Evolutionary conservation across 176 grass and related monocot genomes (phyloP).

Genomic region (Aegilops tauschii): DNA sequence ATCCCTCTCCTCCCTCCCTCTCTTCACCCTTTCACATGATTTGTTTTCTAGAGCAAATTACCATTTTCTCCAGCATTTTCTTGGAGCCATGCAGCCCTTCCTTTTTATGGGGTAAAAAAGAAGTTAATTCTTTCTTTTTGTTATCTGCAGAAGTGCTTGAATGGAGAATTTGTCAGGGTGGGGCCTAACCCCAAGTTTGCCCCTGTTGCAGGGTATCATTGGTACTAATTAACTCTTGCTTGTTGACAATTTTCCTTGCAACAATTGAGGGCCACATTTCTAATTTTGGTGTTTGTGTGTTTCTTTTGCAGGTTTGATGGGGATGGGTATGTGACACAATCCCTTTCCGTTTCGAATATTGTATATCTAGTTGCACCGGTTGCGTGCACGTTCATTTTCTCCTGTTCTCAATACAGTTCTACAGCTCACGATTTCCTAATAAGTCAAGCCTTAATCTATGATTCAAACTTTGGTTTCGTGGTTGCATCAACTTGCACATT

Average conservation of each 20-base stretch:
- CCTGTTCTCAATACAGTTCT: neutral
- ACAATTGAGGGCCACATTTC: too few species aligned
- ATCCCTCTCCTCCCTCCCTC: neutral
- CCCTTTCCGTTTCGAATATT: slow-evolving; percentile 11
- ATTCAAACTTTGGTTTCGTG: neutral
- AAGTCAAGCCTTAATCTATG: neutral
- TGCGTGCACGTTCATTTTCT: neutral
- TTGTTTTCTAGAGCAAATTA: neutral
- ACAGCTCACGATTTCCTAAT: neutral
- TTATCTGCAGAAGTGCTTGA: slow-evolving; percentile 77
- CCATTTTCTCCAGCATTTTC: neutral
- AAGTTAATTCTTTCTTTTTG: neutral
- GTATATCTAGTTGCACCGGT: neutral
- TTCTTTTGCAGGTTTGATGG: slow-evolving; percentile 79
- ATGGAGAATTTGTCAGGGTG: slow-evolving; percentile 94
- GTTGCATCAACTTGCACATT: neutral
- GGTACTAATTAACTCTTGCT: slow-evolving; percentile 39
- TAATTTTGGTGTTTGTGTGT: too few species aligned
- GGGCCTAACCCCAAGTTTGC: slow-evolving; percentile 90
- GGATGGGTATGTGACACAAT: slow-evolving; percentile 61
- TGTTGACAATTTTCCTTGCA: too few species aligned
- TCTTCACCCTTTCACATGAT: neutral
- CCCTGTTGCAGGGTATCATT: slow-evolving; percentile 85
- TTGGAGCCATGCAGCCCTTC: neutral
- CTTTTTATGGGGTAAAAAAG: neutral